phyloP scores from a whole-genome alignment of 352 stramenopile species.

The Globisporangium solare region DNA sequence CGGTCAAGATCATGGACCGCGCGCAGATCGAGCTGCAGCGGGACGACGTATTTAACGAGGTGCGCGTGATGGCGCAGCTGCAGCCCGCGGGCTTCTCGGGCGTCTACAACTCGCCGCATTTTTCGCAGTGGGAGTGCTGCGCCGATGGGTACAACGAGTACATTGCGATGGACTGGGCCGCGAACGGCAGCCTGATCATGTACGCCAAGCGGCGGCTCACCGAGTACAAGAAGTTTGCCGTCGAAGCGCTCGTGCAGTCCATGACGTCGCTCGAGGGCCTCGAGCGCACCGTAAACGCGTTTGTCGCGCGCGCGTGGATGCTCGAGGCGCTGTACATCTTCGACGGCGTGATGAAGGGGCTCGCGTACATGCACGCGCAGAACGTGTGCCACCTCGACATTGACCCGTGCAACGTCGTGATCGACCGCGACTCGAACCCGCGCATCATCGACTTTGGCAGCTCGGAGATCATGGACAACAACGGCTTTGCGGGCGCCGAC shows the following conservation, averaged over 20 bases:
- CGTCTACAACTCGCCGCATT: conserved; percentile 49
- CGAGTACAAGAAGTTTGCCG: conserved; percentile 64
- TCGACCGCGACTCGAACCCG: conserved; percentile 44
- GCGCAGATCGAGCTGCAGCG: conserved; percentile 58
- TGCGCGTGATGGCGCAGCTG: conserved; percentile 75
- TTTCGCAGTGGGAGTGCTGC: conserved; percentile 74
- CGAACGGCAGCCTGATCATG: conserved; percentile 63
- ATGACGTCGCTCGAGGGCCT: conserved; percentile 43
- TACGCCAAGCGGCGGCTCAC: conserved; percentile 62
- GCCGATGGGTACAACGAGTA: conserved; percentile 69
- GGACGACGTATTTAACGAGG: conserved; percentile 74
- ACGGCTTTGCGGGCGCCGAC: conserved; percentile 43
- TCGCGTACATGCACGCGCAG: conserved; percentile 77
- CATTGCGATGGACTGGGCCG: conserved; percentile 70
- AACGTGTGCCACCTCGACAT: conserved; percentile 80
- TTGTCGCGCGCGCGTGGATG: conserved; percentile 67
- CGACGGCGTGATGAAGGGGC: conserved; percentile 52
- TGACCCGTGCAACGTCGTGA: conserved; percentile 76
- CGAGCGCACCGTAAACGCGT: conserved; percentile 51
- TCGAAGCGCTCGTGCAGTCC: conserved; percentile 44
- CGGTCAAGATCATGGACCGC: conserved; percentile 76
- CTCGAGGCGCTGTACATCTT: conserved; percentile 64
- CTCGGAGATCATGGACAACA: conserved; percentile 70
- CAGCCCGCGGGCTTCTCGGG: conserved; percentile 58
- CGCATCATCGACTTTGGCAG: conserved; percentile 81